Conservation (phyloP, 2,329 filamentous ascomycete genomes). For the Phialophora expanda region DNA sequence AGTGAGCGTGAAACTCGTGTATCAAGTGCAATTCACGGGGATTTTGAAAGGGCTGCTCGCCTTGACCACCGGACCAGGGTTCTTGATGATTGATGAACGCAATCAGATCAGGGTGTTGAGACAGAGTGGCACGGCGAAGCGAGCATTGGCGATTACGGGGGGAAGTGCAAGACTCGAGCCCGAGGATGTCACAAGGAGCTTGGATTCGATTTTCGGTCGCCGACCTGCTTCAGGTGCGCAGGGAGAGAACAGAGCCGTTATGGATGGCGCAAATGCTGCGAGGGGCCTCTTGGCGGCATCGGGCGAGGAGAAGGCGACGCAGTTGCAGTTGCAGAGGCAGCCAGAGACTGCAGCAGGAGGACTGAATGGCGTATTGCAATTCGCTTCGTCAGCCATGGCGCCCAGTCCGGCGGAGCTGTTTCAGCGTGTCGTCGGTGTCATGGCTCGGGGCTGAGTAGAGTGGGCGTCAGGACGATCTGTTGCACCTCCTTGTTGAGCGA, state of each 20-base stretch:
- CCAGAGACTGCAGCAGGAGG: background rate
- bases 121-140: background rate
- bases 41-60: slow-evolving; percentile 28
- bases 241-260: background rate
- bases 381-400: slow-evolving; percentile 27
- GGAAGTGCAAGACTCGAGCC: background rate
- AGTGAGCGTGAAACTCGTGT: slow-evolving; percentile 19
- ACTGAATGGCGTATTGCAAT: slow-evolving; percentile 30
- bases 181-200: slow-evolving; percentile 28
- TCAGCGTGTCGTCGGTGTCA: slow-evolving; percentile 30
- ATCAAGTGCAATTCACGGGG: slow-evolving; percentile 22
- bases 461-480: slow-evolving; percentile 53
- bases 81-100: slow-evolving; percentile 32
- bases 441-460: slow-evolving; percentile 31
- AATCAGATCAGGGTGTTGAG: slow-evolving; percentile 18
- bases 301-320: slow-evolving; percentile 10
- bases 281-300: background rate
- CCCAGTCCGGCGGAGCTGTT: slow-evolving; percentile 35
- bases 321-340: background rate
- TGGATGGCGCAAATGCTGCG: background rate
- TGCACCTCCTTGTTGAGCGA: slow-evolving; percentile 47
- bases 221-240: background rate
- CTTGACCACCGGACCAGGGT: slow-evolving; percentile 26
- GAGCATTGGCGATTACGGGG: background rate
- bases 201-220: slow-evolving; percentile 33